Conservation (phyloP, 495 filamentous ascomycete genomes). For the Penicillium simplicissimum region DNA sequence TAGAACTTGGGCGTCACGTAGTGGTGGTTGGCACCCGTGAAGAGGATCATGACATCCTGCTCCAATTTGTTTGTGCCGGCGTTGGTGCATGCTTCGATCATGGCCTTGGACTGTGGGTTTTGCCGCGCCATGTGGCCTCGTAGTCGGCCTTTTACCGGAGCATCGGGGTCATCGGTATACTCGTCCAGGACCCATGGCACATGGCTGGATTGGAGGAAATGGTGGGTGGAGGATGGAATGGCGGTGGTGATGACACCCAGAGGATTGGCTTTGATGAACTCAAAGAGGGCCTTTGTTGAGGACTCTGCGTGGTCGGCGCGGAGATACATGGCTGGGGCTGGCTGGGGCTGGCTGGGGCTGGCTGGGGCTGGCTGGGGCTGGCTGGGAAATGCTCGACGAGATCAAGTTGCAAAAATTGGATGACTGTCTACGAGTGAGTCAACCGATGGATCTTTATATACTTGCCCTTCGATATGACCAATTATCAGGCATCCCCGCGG, state of each 20-base stretch:
- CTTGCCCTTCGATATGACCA: not conserved
- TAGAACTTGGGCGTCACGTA: conserved; percentile 62
- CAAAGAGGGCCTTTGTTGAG: conserved; percentile 38
- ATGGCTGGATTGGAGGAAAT: conserved; percentile 55
- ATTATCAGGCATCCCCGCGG: not conserved
- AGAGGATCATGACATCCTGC: conserved; percentile 47
- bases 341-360: not conserved
- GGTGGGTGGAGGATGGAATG: conserved; percentile 44
- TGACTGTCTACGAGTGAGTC: not conserved
- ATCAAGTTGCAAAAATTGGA: not conserved
- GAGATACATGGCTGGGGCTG: conserved; percentile 54
- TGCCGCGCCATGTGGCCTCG: conserved; percentile 57
- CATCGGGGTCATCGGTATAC: conserved; percentile 22
- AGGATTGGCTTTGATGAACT: conserved; percentile 54
- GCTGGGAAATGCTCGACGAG: not conserved
- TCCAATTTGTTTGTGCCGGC: conserved; percentile 14
- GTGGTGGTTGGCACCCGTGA: conserved; percentile 47
- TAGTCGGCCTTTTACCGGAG: conserved; percentile 36
- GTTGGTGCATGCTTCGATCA: conserved; percentile 38
- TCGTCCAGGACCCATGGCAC: conserved; percentile 56
- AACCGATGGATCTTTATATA: conserved; percentile 5
- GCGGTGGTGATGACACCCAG: conserved; percentile 58
- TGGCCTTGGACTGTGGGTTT: conserved; percentile 56
- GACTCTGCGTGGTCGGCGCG: conserved; percentile 48
- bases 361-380: not conserved